A percentile compares a stretch with the other conserved stretches of the same genome.
Conservation (phyloP, 2,329 filamentous ascomycete genomes). For the Colletotrichum noveboracense region DNA sequence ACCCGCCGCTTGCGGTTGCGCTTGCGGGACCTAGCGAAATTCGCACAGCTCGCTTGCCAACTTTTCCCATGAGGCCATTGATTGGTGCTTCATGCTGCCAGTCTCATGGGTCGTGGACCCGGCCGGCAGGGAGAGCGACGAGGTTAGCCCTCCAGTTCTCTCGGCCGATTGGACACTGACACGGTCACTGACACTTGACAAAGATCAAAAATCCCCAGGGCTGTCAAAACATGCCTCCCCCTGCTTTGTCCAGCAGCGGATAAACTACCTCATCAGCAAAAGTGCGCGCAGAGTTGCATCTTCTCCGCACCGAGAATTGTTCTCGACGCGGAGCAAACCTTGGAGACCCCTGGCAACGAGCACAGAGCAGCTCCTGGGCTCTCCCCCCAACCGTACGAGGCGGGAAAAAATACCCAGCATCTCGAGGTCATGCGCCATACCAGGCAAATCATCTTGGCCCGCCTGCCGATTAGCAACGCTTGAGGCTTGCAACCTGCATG, state of each 20-base stretch:
- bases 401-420: neutral
- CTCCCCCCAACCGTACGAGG: neutral
- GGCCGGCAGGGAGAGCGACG: neutral
- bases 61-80: neutral
- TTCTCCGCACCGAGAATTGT: constrained; percentile 15
- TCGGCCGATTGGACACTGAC: constrained; percentile 3
- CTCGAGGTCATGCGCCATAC: neutral
- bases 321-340: constrained; percentile 5
- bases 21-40: neutral
- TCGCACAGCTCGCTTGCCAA: neutral
- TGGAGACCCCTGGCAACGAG: constrained; percentile 12
- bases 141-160: neutral
- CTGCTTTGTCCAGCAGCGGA: constrained; percentile 1
- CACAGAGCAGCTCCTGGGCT: neutral
- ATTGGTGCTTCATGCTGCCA: neutral
- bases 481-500: neutral
- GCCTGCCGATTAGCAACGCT: neutral
- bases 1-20: neutral
- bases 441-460: neutral
- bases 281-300: constrained; percentile 10
- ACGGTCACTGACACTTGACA: neutral
- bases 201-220: neutral
- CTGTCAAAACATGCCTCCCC: constrained; percentile 1
- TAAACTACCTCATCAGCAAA: constrained; percentile 20
- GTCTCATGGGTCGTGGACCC: neutral